phyloP scores from a whole-genome alignment of 140 eudicot species.

The Ambrosia hybrid region DNA sequence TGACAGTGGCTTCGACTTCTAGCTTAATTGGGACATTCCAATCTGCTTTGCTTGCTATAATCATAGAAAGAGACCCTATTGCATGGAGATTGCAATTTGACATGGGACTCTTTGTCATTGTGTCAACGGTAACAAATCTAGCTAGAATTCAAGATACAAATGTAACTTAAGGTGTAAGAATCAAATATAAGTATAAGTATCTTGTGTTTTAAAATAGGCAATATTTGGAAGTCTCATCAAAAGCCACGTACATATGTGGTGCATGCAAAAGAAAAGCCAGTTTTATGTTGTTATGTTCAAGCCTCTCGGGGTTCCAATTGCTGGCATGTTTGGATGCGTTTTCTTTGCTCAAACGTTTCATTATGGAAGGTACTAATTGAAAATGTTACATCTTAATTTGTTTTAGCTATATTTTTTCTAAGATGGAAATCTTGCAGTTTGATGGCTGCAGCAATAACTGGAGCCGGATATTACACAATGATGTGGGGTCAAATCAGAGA shows the following conservation, averaged over 20 bases:
- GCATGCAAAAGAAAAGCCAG: slow-evolving; percentile 55
- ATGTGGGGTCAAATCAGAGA: slow-evolving; percentile 80
- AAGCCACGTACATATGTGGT: slow-evolving; percentile 67
- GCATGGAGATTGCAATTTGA: slow-evolving; percentile 73
- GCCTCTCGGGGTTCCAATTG: slow-evolving; percentile 76
- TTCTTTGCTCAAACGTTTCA: slow-evolving; percentile 70
- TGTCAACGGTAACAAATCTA: slow-evolving; percentile 56
- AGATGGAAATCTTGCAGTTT: slow-evolving; percentile 45
- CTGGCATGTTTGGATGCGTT: slow-evolving; percentile 56
- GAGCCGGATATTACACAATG: slow-evolving; percentile 64
- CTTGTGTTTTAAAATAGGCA: slow-evolving; percentile 37
- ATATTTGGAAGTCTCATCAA: slow-evolving; percentile 63
- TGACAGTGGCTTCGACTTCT: slow-evolving; percentile 64
- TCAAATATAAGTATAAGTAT: slow-evolving; percentile 4
- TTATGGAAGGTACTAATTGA: slow-evolving; percentile 62
- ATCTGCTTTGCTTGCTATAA: slow-evolving; percentile 48
- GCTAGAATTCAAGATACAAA: background rate
- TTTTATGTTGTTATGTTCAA: slow-evolving; percentile 65
- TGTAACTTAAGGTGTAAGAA: background rate
- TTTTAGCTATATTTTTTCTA: background rate
- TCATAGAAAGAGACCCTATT: slow-evolving; percentile 53
- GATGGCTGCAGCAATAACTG: slow-evolving; percentile 67
- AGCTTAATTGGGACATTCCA: slow-evolving; percentile 68
- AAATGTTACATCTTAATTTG: background rate
- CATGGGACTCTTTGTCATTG: slow-evolving; percentile 65